A percentile compares a stretch with the other conserved stretches of the same genome.
phyloP scores from a whole-genome alignment of 345 rosid species.

The Corymbia maculata region DNA sequence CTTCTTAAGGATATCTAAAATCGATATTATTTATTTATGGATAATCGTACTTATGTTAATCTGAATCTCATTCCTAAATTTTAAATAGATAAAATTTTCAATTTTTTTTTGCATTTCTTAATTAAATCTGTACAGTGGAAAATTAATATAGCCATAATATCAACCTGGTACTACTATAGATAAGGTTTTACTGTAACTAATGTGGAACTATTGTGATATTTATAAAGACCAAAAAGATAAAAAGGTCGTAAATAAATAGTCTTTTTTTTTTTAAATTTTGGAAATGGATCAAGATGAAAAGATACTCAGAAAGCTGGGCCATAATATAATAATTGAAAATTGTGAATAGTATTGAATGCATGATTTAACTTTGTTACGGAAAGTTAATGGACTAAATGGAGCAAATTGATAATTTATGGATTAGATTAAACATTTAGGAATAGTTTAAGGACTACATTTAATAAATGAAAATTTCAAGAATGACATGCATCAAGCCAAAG shows the following conservation, averaged over 20 bases:
- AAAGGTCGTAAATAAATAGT: background rate
- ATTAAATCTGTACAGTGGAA: background rate
- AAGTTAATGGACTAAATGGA: background rate
- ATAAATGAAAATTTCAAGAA: background rate
- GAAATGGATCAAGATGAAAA: background rate
- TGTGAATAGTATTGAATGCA: background rate
- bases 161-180: background rate
- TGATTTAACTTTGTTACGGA: background rate
- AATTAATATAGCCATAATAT: rapidly evolving
- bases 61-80: background rate
- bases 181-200: background rate
- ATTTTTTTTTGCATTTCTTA: background rate
- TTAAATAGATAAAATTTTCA: too few species aligned
- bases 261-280: background rate
- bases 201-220: background rate
- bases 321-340: background rate
- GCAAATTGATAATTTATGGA: rapidly evolving
- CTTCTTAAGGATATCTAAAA: background rate
- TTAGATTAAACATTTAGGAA: background rate
- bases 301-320: background rate
- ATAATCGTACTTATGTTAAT: too few species aligned
- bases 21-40: too few species aligned
- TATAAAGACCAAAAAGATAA: background rate
- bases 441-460: rapidly evolving
- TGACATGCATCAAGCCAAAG: rapidly evolving